These are phyloP conservation scores for Exserohilum rostratum DNA, from an alignment of 2,329 filamentous ascomycete species.

Conservation along the genomic window DNA sequence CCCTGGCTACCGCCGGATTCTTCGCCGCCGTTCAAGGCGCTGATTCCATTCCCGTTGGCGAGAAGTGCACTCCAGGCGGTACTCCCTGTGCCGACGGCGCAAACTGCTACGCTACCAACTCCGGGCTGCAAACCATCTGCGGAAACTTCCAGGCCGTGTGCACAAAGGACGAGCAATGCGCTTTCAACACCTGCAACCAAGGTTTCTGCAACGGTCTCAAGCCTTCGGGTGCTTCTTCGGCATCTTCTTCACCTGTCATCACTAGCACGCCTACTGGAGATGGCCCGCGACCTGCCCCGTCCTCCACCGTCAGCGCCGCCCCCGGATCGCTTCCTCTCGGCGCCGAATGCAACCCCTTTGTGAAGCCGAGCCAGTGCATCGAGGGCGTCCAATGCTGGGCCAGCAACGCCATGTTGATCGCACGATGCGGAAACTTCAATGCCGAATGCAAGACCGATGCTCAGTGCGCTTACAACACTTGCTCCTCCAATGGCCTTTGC, in stretches of 20 bases:
- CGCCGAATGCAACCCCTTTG: slow-evolving; percentile 21
- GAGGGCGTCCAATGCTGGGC: slow-evolving; percentile 3
- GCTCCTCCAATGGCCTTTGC: neutral
- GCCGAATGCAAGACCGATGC: neutral
- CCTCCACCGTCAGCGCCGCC: slow-evolving; percentile 19
- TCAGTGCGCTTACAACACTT: neutral
- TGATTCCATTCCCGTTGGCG: slow-evolving; percentile 15
- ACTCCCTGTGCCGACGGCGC: slow-evolving; percentile 22
- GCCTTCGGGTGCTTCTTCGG: slow-evolving; percentile 11
- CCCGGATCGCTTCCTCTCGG: slow-evolving; percentile 24
- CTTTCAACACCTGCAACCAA: slow-evolving; percentile 27
- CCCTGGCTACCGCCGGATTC: slow-evolving; percentile 18
- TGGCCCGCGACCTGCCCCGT: slow-evolving; percentile 12
- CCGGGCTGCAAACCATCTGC: slow-evolving; percentile 15
- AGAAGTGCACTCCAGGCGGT: slow-evolving; percentile 15
- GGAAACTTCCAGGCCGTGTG: slow-evolving; percentile 30
- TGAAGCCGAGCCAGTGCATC: slow-evolving; percentile 15
- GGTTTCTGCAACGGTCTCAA: slow-evolving; percentile 27
- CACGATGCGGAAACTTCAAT: neutral
- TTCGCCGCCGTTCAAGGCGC: slow-evolving; percentile 14
- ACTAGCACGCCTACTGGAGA: slow-evolving; percentile 1
- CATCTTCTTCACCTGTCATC: slow-evolving; percentile 9
- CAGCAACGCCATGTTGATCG: neutral
- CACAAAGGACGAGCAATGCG: slow-evolving; percentile 24
- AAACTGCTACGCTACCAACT: slow-evolving; percentile 26